Evolutionary conservation across 768 basidiomycete genomes (phyloP).

Genomic region (Suillus clintonianus): DNA sequence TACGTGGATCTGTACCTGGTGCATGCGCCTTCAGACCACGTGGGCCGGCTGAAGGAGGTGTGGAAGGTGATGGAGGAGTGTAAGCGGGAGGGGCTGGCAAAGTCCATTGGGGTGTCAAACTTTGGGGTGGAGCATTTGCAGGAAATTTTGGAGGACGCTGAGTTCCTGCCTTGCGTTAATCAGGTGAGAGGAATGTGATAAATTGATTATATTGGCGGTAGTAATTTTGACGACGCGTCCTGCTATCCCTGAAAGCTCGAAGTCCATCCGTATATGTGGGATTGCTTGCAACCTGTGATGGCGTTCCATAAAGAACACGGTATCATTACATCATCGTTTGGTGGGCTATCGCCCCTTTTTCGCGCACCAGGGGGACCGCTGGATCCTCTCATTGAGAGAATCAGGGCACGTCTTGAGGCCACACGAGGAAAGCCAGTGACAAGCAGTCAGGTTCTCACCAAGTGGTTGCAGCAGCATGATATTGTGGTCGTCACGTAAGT

Average conservation of each 20-base stretch:
- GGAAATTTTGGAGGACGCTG: slow-evolving; percentile 48
- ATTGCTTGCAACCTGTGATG: slow-evolving; percentile 23
- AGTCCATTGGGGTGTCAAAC: slow-evolving; percentile 70
- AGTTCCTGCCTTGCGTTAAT: slow-evolving; percentile 66
- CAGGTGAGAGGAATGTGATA: slow-evolving; percentile 43
- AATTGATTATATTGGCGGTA: not conserved
- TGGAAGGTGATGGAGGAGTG: slow-evolving; percentile 64
- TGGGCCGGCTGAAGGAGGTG: slow-evolving; percentile 29
- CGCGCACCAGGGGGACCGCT: slow-evolving; percentile 31
- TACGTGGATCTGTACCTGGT: slow-evolving; percentile 48
- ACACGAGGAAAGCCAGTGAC: slow-evolving; percentile 18
- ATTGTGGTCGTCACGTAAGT: slow-evolving; percentile 2
- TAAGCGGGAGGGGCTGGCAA: slow-evolving; percentile 42
- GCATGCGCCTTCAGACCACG: slow-evolving; percentile 34
- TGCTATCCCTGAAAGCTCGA: slow-evolving; percentile 47
- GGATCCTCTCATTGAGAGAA: slow-evolving; percentile 29
- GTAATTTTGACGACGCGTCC: not conserved
- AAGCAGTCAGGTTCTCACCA: slow-evolving; percentile 16
- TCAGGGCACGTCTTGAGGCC: slow-evolving; percentile 17
- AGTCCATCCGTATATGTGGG: slow-evolving; percentile 62
- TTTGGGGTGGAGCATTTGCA: slow-evolving; percentile 57
- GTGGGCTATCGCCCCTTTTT: slow-evolving; percentile 32
- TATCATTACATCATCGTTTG: slow-evolving; percentile 30
- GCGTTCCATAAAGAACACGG: slow-evolving; percentile 22
- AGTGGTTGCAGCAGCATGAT: slow-evolving; percentile 15